These are phyloP conservation scores for Aspergillus hortae DNA, from an alignment of 2,329 filamentous ascomycete species.

Conservation along the genomic window DNA sequence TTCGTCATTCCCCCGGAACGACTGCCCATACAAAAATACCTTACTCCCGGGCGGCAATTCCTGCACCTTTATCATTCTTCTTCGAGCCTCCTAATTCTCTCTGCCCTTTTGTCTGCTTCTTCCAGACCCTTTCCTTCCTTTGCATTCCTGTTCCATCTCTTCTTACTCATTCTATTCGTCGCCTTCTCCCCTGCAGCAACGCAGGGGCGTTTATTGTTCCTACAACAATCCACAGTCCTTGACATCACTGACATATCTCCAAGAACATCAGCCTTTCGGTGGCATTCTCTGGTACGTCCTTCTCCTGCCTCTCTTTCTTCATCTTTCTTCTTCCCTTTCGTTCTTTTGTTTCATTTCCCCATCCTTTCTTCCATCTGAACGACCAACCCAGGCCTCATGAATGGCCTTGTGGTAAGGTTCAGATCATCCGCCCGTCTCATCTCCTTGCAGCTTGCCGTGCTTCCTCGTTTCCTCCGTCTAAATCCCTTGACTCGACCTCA, in stretches of 20 bases:
- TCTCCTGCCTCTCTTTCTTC: constrained; percentile 4
- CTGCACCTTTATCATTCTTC: constrained; percentile 3
- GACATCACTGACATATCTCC: constrained; percentile 16
- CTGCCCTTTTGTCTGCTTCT: not conserved
- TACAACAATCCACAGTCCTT: constrained; percentile 17
- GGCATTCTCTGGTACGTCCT: constrained; percentile 24
- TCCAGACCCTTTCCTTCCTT: constrained; percentile 3
- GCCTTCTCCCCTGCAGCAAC: not conserved
- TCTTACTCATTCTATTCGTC: not conserved
- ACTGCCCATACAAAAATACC: constrained; percentile 26
- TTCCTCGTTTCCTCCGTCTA: constrained; percentile 12
- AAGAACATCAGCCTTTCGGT: constrained; percentile 16
- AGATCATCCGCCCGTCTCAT: constrained; percentile 24
- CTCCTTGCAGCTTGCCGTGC: constrained; percentile 26
- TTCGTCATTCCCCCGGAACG: constrained; percentile 40
- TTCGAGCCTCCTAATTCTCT: not conserved
- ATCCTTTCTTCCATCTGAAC: not conserved
- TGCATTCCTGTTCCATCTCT: not conserved
- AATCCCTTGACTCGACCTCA: constrained; percentile 8
- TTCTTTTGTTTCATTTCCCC: not conserved
- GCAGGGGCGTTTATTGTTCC: constrained; percentile 3
- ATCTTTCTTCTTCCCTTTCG: not conserved
- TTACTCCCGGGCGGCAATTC: constrained; percentile 16
- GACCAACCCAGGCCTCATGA: constrained; percentile 1
- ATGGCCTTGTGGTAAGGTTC: constrained; percentile 16